Evolutionary conservation across 73 alveolate species (phyloP), one percentile per base, ranked within the genome.

Genomic region (Durusdinium trenchii): DNA sequence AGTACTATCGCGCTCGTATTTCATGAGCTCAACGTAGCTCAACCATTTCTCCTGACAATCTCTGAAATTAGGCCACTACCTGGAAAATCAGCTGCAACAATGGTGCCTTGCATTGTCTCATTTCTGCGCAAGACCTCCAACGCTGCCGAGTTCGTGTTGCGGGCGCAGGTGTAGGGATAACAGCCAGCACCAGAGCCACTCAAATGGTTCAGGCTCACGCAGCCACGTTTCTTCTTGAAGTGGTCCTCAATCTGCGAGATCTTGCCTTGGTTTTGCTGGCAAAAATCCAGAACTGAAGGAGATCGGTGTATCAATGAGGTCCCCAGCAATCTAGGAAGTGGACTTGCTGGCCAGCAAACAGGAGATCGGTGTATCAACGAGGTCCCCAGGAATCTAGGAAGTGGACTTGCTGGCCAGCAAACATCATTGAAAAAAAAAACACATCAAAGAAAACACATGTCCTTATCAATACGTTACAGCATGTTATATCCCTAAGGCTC

Each of bases 101-200:
- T 57, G 69, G 69, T 57, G 69, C 69, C 69, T 57, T 57, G 69
- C 69, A 57, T 57, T 23, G 69, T 57, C 69, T 57, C 69, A 57
- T 57, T 57, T 12, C 69, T 57, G 69, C 23, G 69, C 69, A 57
- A 57, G 69, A 57, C 69, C 32, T 57, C 69, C 32, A 57, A 57
- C 23, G 69, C 69, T 57, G 69, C 69, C 23, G 69, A 57, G 69
- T 57, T 57, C 12, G 69, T 57, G 69, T 57, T 57, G 69, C 69
- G 69, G 69, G 69, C 69, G 69, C 69, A 57, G 69, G 69, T 57
- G 69, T 57, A 57, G 69, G 69, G 69, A 57, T 57, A 57, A 57
- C 69, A 57, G 69, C 69, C 69, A 23, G 32, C 69, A 57, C 69
- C 69, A 16, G 69, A 57, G 69, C 69, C 69, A 23, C 69, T 57